Evolutionary conservation across 108 stramenopile genomes (phyloP), one percentile per base, ranked within the genome.

Genomic region (Fragilaria crotonensis): DNA sequence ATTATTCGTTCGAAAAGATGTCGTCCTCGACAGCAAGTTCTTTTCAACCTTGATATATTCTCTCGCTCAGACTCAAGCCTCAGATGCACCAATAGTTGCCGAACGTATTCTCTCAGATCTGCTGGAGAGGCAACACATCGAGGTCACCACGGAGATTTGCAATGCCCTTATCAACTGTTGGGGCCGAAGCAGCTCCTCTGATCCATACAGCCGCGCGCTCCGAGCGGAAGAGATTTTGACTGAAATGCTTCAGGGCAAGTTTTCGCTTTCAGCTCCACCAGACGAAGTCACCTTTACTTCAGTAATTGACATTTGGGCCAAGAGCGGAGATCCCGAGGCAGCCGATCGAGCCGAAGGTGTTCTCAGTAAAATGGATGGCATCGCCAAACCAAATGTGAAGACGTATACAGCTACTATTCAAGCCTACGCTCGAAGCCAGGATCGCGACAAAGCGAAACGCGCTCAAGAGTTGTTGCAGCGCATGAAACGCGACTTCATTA

Each of bases 151-250:
- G 25, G 28, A 30, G n/a, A 70, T 62, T 3, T 77, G 63, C 52
- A 77, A 77, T 48, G 33, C 56, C 18, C 48, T 77, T 0, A 36
- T 77, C 14, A 60, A 61, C n/a, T 62, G 60, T 30, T 71, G 70
- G 70, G 66, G 65, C 3, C 62, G 59, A 52, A 57, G 55, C 1
- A 58, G 52, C n/a, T n/a, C n/a, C n/a, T n/a, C n/a, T n/a, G n/a
- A n/a, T n/a, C n/a, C n/a, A n/a, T n/a, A n/a, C n/a, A n/a, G n/a
- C n/a, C n/a, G n/a, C n/a, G n/a, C n/a, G n/a, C n/a, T n/a, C n/a
- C n/a, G n/a, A n/a, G n/a, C n/a, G n/a, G n/a, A n/a, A n/a, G n/a
- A n/a, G n/a, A n/a, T n/a, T n/a, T n/a, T n/a, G n/a, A n/a, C n/a
- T n/a, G n/a, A n/a, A n/a, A n/a, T n/a, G n/a, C n/a, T n/a, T n/a